phyloP scores from a whole-genome alignment of 192 early-diverging fungal species.

The Spizellomyces punctatus region DNA sequence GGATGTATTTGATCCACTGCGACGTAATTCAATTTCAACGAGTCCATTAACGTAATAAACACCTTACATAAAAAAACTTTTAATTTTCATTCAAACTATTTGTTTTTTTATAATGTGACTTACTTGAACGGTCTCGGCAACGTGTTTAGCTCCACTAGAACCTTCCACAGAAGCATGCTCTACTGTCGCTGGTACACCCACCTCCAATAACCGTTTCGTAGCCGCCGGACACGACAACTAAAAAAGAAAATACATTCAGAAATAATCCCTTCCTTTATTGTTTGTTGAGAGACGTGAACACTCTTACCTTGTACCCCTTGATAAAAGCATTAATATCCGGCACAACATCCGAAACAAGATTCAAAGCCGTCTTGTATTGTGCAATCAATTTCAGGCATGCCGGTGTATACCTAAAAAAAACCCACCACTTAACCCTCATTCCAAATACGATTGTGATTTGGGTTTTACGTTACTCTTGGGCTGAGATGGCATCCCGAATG shows the following conservation, averaged over 20 bases:
- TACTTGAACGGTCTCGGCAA: conserved; percentile 68
- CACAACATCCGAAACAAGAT: conserved; percentile 60
- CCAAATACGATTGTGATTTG: conserved; percentile 19
- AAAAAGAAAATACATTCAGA: too few relatives aligned
- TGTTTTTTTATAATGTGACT: neutral
- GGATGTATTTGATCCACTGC: conserved; percentile 94
- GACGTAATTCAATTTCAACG: conserved; percentile 75
- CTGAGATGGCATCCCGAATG: conserved; percentile 81
- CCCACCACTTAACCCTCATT: too few relatives aligned
- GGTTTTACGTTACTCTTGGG: conserved; percentile 68
- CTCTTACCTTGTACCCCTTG: conserved; percentile 76
- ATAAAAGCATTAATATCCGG: conserved; percentile 77
- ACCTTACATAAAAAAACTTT: too few relatives aligned
- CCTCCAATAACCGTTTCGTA: conserved; percentile 75
- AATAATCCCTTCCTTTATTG: too few relatives aligned
- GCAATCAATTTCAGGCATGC: conserved; percentile 87
- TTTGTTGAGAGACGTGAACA: conserved; percentile 3
- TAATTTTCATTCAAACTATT: too few relatives aligned
- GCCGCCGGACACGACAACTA: conserved; percentile 86
- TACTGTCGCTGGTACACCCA: conserved; percentile 94
- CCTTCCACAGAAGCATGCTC: conserved; percentile 77
- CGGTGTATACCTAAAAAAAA: conserved; percentile 75
- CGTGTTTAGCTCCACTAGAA: conserved; percentile 62
- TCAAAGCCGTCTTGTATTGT: conserved; percentile 86
- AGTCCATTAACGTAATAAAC: conserved; percentile 94